These are phyloP conservation scores for Volvox reticuliferus DNA, from an alignment of 139 green algal genomes.

Conservation along the genomic window DNA sequence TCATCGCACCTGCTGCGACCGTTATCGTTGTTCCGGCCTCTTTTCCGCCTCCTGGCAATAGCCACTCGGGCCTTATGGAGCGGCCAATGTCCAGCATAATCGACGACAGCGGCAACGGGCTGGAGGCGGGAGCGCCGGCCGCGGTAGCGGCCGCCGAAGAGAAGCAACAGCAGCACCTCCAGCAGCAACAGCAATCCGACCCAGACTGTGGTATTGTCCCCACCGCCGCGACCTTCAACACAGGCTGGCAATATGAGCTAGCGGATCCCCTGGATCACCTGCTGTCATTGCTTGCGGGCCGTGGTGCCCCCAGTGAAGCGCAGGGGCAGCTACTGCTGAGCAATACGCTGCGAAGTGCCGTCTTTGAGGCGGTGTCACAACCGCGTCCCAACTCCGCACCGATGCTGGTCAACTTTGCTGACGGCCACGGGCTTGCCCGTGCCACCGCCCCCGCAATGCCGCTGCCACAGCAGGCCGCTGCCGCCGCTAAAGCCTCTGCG, in stretches of 20 bases:
- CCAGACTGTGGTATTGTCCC: not conserved
- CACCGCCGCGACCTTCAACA: not conserved
- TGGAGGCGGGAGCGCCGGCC: not conserved
- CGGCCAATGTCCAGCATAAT: not conserved
- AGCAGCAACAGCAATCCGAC: not conserved
- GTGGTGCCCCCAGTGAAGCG: constrained; percentile 14
- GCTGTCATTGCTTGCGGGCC: constrained; percentile 2
- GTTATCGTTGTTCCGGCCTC: too few relatives aligned
- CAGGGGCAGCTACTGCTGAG: not conserved
- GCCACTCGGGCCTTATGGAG: too few relatives aligned
- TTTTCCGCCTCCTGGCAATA: too few relatives aligned
- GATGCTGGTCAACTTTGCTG: not conserved
- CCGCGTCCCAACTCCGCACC: constrained; percentile 13
- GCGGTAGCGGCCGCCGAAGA: not conserved
- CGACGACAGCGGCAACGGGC: not conserved
- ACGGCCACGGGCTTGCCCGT: not conserved
- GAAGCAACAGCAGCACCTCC: not conserved
- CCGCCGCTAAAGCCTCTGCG: not conserved
- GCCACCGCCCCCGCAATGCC: not conserved
- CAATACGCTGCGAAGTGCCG: not conserved
- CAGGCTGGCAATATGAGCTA: not conserved
- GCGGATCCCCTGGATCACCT: not conserved
- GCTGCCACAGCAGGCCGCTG: not conserved
- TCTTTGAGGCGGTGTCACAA: not conserved
- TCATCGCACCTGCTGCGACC: too few relatives aligned